Evolutionary conservation across 768 basidiomycete genomes (phyloP).

Genomic region (Hemileccinum impolitum): DNA sequence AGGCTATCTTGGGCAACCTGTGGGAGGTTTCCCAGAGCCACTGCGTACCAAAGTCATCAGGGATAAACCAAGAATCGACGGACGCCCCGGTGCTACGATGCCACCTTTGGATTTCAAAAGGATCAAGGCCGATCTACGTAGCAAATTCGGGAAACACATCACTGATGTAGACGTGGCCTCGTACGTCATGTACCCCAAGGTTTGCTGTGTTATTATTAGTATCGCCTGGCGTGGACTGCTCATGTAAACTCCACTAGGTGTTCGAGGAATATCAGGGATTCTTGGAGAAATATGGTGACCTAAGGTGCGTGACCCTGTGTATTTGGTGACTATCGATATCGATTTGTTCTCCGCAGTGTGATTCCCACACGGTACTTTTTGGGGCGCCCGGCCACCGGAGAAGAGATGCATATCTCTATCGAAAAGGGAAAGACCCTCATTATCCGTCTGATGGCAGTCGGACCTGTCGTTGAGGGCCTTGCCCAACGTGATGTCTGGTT

Average conservation of each 20-base stretch:
- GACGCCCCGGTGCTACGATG: conserved; percentile 87
- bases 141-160: conserved; percentile 94
- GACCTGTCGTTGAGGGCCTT: conserved; percentile 86
- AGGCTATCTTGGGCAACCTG: conserved; percentile 96
- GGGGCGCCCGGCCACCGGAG: conserved; percentile 83
- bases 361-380: conserved; percentile 97
- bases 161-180: conserved; percentile 90
- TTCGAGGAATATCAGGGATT: conserved; percentile 97
- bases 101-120: conserved; percentile 91
- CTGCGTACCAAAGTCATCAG: conserved; percentile 89
- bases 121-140: conserved; percentile 88
- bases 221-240: conserved; percentile 5
- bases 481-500: conserved; percentile 98
- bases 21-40: conserved; percentile 98
- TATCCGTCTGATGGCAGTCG: conserved; percentile 92
- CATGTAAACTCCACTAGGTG: conserved; percentile 48
- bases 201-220: conserved; percentile 28
- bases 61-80: conserved; percentile 90
- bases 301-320: conserved; percentile 56
- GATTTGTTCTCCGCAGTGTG: conserved; percentile 51
- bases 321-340: conserved; percentile 6
- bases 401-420: conserved; percentile 96
- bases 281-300: conserved; percentile 92
- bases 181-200: conserved; percentile 99
- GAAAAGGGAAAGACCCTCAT: conserved; percentile 97